Base-by-base conservation (phyloP, 768 basidiomycete species). In the Russula sp. region DNA sequence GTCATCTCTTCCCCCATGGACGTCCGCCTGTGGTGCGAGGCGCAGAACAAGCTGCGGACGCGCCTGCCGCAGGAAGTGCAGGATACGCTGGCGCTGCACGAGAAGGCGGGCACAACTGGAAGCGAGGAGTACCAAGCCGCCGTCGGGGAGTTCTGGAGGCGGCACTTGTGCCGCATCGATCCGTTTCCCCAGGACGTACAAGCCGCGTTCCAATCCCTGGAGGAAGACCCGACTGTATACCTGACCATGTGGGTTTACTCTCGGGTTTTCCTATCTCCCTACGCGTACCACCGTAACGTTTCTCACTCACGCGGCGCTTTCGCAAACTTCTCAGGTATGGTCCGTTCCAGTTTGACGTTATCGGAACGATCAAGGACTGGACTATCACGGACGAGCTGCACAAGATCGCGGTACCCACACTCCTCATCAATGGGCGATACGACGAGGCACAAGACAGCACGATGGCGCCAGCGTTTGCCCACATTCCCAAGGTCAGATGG, bases 1-100 rank as follows among this genome's bases (percentile, higher is more conserved):
- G 65, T 81, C 13, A 67, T 75, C 20, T 71, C 77, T 40, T 69
- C 77, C 0, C 77, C 78, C 3, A 76, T 80, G 9, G 75, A 74
- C 16, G 52, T 69, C 69, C 3, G 52, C 68, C 10, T 68, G 66
- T 3, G 77, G 59, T 67, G 72, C 60, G 65, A 69, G 44, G 69
- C 69, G 31, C 71, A 80, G 40, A 77, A 78, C 7, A 68, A 77
- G 64, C 75, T 79, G 22, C 32, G 45, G 44, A 27, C 10, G 45
- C 18, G 9, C 14, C 45, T 39, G 35, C 53, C 37, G 7, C 37
- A 14, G 16, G 14, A 37, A 3, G 2, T 37, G 1, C 35, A 40
- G 42, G 32, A 54, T 18, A 22, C 20, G 14, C 42, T 34, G 13
- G 14, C 40, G 40, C 44, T 4, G 44, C 44, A n/a, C 44, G 37